Evolutionary conservation across 2,329 filamentous ascomycete species (phyloP), one percentile per base, ranked within the genome.

Genomic region (Cyphellophora europaea): DNA sequence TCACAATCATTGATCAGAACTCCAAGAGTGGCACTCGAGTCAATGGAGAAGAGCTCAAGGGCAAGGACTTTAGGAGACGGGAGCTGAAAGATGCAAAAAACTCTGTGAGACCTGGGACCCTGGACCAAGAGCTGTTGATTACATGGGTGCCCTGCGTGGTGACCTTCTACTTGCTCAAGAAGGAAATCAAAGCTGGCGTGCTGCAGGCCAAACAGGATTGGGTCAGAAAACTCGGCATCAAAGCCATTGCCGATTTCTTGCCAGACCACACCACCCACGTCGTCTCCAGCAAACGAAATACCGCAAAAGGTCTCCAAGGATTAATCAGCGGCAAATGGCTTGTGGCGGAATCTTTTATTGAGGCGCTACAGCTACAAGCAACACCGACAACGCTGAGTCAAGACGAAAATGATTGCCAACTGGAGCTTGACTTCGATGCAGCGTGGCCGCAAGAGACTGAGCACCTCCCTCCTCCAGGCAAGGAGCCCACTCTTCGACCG

Each of bases 191-290:
- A 45, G 67, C 58, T 21, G 75, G 80, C 48, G 75, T 79, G 2
- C 66, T 88, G 36, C 61, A 65, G 2, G 64, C 65, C 12, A 69
- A 87, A 16, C 74, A 74, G 42, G 62, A 72, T 19, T 71, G 71
- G 35, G 72, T 96, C 12, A 86, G 93, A 53, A 74, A 79, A 29
- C 69, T 93, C n/a, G 91, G 94, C 53, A 79, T 96, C 57, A 96
- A 95, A 57, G 79, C 86, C 11, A 65, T 82, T 11, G 67, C 74
- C 28, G 79, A 87, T 3, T 95, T 86, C 56, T 63, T 82, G 15
- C 62, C 71, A 16, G 69, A 65, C 11, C 63, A 72, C 17, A 95
- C 89, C 0, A 94, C 89, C 0, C 88, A 96, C 57, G 82, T 93
- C 8, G 77, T 96, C 19, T 79, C 85, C 5, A 83, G 78, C 55